A percentile compares a stretch with the other conserved stretches of the same genome.
These are phyloP conservation scores for Termitomyces titanicus DNA, from an alignment of 768 basidiomycete species.

Conservation along the genomic window DNA sequence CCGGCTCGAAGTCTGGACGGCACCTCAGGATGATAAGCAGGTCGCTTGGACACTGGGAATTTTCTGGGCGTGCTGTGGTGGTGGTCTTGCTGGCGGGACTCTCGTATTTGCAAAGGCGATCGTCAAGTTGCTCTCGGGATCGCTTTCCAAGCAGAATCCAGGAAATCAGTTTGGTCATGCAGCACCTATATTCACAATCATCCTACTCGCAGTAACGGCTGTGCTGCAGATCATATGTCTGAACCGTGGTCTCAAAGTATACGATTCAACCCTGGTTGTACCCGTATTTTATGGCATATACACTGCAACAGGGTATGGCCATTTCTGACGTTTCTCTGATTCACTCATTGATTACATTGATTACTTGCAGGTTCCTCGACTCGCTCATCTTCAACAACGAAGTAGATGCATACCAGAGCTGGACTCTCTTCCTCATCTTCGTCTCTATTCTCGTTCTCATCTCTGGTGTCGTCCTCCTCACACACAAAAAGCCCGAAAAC, in stretches of 20 bases:
- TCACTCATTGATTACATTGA: background rate
- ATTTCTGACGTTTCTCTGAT: background rate
- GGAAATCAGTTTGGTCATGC: conserved; percentile 86
- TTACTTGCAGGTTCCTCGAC: conserved; percentile 37
- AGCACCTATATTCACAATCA: conserved; percentile 74
- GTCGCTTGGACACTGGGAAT: conserved; percentile 91
- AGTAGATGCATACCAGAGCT: conserved; percentile 80
- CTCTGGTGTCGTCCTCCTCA: conserved; percentile 88
- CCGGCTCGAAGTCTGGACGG: conserved; percentile 71
- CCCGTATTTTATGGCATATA: conserved; percentile 95
- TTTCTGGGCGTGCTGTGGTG: conserved; percentile 91
- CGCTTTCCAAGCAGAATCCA: conserved; percentile 73
- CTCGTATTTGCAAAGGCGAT: conserved; percentile 78
- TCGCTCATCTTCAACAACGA: conserved; percentile 79
- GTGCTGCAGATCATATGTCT: conserved; percentile 89
- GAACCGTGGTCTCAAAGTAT: conserved; percentile 85
- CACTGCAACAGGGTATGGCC: conserved; percentile 69
- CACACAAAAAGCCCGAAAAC: conserved; percentile 84
- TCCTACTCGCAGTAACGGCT: conserved; percentile 68
- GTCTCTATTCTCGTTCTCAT: conserved; percentile 84
- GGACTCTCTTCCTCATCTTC: conserved; percentile 88
- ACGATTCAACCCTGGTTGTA: conserved; percentile 88
- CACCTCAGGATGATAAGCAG: conserved; percentile 76
- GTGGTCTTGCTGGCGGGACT: conserved; percentile 84
- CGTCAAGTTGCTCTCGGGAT: conserved; percentile 77